Evolutionary conservation across 176 grass and related monocot genomes (phyloP).

Genomic region (Typha latifolia): DNA sequence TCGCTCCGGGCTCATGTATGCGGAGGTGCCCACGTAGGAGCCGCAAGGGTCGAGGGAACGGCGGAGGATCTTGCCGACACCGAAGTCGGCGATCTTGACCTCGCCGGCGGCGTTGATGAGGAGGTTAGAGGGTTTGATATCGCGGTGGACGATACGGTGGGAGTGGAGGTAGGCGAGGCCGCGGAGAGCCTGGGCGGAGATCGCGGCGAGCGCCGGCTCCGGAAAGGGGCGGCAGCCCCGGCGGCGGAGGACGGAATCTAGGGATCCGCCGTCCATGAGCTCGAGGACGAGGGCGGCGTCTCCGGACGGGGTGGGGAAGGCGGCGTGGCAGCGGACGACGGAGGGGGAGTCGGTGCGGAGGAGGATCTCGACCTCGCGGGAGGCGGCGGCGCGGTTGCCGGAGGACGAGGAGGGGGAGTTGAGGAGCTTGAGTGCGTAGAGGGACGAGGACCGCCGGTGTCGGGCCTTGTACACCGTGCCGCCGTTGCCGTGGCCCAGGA

Average conservation of each 20-base stretch:
- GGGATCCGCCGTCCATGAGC: slow-evolving; percentile 35
- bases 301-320: slow-evolving; percentile 15
- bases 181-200: slow-evolving; percentile 28
- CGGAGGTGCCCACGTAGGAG: slow-evolving; percentile 14
- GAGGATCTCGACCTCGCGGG: slow-evolving; percentile 25
- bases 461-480: slow-evolving; percentile 55
- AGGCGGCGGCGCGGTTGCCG: neutral
- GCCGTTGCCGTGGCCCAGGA: slow-evolving; percentile 38
- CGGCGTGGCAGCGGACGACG: slow-evolving; percentile 38
- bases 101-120: slow-evolving; percentile 20
- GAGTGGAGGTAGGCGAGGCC: slow-evolving; percentile 38
- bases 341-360: slow-evolving; percentile 21
- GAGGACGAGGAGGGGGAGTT: slow-evolving; percentile 9
- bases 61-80: slow-evolving; percentile 31
- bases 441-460: slow-evolving; percentile 29
- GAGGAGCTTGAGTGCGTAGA: slow-evolving; percentile 43
- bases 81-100: slow-evolving; percentile 54
- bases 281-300: slow-evolving; percentile 40
- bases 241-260: slow-evolving; percentile 8
- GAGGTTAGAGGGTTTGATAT: slow-evolving; percentile 40
- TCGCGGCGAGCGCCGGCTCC: slow-evolving; percentile 42
- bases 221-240: slow-evolving; percentile 19
- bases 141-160: slow-evolving; percentile 32
- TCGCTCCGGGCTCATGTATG: slow-evolving; percentile 45
- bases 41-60: slow-evolving; percentile 31